Conservation (phyloP, 352 stramenopile genomes). For the Nothophytophthora sp. region DNA sequence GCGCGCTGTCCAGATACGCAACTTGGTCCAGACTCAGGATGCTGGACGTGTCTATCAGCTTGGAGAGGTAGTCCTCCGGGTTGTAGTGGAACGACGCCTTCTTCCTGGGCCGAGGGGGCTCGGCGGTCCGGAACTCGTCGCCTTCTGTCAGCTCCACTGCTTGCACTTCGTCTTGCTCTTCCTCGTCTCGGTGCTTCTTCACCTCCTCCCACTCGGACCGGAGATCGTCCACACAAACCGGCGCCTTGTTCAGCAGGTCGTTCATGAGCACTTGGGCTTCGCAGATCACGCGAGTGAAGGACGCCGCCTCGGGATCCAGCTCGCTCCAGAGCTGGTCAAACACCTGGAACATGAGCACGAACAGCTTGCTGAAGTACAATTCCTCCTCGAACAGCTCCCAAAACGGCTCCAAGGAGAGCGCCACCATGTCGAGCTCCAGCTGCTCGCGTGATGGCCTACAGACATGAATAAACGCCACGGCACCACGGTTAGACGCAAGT, state of each 20-base stretch:
- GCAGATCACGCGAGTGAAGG: slow-evolving; percentile 81
- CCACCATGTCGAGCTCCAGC: slow-evolving; percentile 71
- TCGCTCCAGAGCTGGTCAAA: slow-evolving; percentile 76
- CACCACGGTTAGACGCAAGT: too few relatives aligned
- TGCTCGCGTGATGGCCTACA: slow-evolving; percentile 54
- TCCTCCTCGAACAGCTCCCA: slow-evolving; percentile 87
- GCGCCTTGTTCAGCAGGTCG: slow-evolving; percentile 68
- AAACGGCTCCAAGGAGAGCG: slow-evolving; percentile 78
- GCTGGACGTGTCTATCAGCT: slow-evolving; percentile 70
- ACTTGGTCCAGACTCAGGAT: slow-evolving; percentile 78
- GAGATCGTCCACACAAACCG: slow-evolving; percentile 64
- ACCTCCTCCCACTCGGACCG: slow-evolving; percentile 63
- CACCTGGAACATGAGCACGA: slow-evolving; percentile 74
- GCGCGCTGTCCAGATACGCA: slow-evolving; percentile 60
- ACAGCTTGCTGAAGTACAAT: slow-evolving; percentile 77
- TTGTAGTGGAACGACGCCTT: slow-evolving; percentile 60
- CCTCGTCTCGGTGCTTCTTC: slow-evolving; percentile 29
- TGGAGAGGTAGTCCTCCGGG: slow-evolving; percentile 68
- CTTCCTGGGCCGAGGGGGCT: slow-evolving; percentile 30
- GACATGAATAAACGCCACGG: slow-evolving; percentile 1
- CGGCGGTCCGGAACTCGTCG: slow-evolving; percentile 26
- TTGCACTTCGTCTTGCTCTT: slow-evolving; percentile 24
- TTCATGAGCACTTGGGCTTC: slow-evolving; percentile 67
- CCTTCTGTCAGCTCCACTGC: slow-evolving; percentile 28
- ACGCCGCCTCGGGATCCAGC: slow-evolving; percentile 60